Conservation (phyloP, 257 asterid genomes). For the Mitragyna speciosa region DNA sequence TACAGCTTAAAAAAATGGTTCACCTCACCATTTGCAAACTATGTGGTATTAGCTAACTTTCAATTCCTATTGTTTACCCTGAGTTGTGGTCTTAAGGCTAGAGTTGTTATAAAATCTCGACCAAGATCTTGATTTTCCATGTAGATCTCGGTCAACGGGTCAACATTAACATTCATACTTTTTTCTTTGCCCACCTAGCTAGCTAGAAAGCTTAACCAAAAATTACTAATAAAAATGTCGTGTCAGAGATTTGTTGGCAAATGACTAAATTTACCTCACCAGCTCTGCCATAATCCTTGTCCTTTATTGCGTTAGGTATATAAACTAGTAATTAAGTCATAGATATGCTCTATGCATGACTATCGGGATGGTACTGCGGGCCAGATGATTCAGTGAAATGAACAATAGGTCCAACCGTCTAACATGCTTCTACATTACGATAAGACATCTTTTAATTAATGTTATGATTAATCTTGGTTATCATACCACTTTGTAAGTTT, state of each 20-base stretch:
- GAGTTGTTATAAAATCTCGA: not conserved
- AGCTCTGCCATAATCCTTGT: constrained; percentile 1
- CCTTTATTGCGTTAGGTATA: not conserved
- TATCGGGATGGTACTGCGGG: not conserved
- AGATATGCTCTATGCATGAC: not conserved
- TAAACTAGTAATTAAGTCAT: not conserved
- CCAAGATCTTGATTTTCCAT: not conserved
- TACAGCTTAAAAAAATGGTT: too few relatives aligned
- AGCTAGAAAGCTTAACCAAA: too few relatives aligned
- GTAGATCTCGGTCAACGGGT: not conserved
- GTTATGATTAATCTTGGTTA: too few relatives aligned
- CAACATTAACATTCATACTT: not conserved
- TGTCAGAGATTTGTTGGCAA: constrained; percentile 1
- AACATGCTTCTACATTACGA: too few relatives aligned
- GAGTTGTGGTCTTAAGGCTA: too few relatives aligned
- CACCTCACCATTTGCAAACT: too few relatives aligned
- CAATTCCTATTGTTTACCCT: too few relatives aligned
- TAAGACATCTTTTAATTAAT: too few relatives aligned
- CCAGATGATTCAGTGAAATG: not conserved
- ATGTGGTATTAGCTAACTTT: too few relatives aligned
- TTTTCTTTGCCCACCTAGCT: too few relatives aligned
- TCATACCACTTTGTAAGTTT: too few relatives aligned
- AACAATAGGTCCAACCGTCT: too few relatives aligned
- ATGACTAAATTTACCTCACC: not conserved
- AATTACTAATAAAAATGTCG: not conserved